Evolutionary conservation across 495 filamentous ascomycete species (phyloP), one percentile per base, ranked within the genome.

Genomic region (Parachaetomium inaequale): DNA sequence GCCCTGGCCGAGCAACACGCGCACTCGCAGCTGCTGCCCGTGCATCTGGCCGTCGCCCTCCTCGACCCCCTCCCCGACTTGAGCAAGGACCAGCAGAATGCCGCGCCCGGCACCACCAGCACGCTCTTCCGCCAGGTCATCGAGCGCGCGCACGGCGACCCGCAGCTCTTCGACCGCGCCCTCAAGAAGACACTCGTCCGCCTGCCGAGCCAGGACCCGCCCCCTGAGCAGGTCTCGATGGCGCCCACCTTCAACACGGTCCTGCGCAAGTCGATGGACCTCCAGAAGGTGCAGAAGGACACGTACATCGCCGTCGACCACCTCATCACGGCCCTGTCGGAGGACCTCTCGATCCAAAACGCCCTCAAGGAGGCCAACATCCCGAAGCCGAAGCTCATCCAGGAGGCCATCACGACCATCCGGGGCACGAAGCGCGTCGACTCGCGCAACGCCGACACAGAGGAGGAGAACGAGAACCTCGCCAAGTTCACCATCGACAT

Each of bases 401-500:
- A 96, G 67, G 87, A 84, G 59, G 93, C 94, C 17, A 82, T 98
- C 46, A 86, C 88, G 73, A 85, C 91, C 50, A 96, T 98, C 67
- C 87, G 93, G 6, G 94, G 94, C 34, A 97, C 91, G 32, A 88
- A 84, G 75, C 82, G 92, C 53, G 93, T 98, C 26, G 94, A 98
- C 75, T 94, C 90, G 28, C 93, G 93, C 77, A 97, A 90, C 3
- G 94, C 95, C 34, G 94, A 97, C 75, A 82, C 88, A 0, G 92
- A 96, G 72, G 80, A 87, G 72, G 92, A 96, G 70, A 88, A 90
- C 68, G 94, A 98, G 76, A 95, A 93, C 65, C 80, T 98, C 40
- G 91, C 92, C 76, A 98, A 96, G 67, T 98, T 94, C 78, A 96
- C 94, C 36, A 93, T 97, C 66, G 94, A 98, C 74, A 92, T 98